Conservation (phyloP, 441 rosid species). For the Lepidium campestre region DNA sequence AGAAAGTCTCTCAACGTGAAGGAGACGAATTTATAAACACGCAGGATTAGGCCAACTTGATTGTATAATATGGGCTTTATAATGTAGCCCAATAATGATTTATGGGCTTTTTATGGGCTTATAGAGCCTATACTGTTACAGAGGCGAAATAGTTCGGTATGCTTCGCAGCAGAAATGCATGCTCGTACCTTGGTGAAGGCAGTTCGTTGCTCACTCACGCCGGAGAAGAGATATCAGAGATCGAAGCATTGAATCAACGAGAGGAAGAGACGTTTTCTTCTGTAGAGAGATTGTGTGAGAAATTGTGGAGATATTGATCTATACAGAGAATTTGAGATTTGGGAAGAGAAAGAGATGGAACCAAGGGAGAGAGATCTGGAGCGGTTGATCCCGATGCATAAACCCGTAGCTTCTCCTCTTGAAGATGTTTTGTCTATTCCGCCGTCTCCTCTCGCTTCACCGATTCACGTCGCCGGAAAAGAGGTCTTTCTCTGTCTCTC, state of each 20-base stretch:
- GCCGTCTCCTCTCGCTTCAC: conserved; percentile 27
- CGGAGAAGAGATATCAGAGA: conserved; percentile 14
- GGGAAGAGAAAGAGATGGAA: conserved; percentile 11
- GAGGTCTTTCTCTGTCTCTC: conserved; percentile 25
- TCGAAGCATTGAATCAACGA: not conserved
- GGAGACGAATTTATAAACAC: no score
- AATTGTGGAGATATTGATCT: conserved; percentile 1
- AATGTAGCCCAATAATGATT: not conserved
- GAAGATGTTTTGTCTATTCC: conserved; percentile 27
- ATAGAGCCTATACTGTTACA: not conserved
- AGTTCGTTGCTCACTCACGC: conserved; percentile 16
- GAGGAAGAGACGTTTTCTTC: not conserved
- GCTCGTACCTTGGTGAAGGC: not conserved
- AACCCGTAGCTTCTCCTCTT: conserved; percentile 14
- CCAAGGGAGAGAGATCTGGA: conserved; percentile 39
- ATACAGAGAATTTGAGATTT: not conserved
- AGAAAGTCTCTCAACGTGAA: not conserved
- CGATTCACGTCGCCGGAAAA: conserved; percentile 35
- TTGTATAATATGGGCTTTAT: no score
- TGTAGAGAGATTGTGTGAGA: not conserved
- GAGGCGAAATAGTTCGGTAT: not conserved
- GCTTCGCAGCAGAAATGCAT: conserved; percentile 3
- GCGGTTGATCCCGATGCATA: conserved; percentile 37
- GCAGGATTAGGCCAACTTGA: no score
- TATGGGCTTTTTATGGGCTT: not conserved